Base-by-base conservation (phyloP, 2,329 filamentous ascomycete genomes). In the Phaeophleospora eucalypticola region DNA sequence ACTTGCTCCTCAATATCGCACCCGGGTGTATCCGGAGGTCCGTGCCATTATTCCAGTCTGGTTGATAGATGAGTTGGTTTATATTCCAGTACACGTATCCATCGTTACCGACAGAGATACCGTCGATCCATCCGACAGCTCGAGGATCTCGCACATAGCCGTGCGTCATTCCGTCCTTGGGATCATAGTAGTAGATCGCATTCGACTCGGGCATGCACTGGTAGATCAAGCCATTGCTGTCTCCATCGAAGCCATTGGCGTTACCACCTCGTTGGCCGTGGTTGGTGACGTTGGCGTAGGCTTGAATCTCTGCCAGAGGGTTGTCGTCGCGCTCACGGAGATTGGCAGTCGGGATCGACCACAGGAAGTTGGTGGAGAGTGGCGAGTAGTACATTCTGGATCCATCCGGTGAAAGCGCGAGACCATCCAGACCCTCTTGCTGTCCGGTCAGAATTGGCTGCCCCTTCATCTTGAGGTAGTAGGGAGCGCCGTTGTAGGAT, bases 61-160 rank as follows among this genome's bases (percentile, higher is more conserved):
- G 66, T 59, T 75, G 70, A 55, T 71, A 73, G 1, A 68, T 70
- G 47, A 77, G 49, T 57, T 77, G 74, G 51, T 77, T 74, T 51
- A 75, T 71, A 43, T 73, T 75, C 46, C 75, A 57, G 49, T 77
- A 76, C 12, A 76, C 55, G 41, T 72, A 76, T 2, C 66, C 71
- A 58, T 74, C 71, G 24, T 61, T 67, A 0, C 65, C 70, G 14
- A 71, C 58, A 38, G 67, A 69, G 14, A 67, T 66, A 36, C 67
- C 68, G 52, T 74, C 70, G 0, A 67, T 67, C 71, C 68, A 74
- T 6, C 24, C 24, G 10, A 74, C 49, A 15, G 72, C 71, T 18
- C 71, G 58, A 10, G 69, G 69, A 45, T 74, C 71, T 17, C 68
- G 53, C 1, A 73, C 59, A 46, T 69, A 73, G 0, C 61, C 61